Evolutionary conservation across 257 asterid species (phyloP), one percentile per base, ranked within the genome.

Genomic region (Rehmannia glutinosa): DNA sequence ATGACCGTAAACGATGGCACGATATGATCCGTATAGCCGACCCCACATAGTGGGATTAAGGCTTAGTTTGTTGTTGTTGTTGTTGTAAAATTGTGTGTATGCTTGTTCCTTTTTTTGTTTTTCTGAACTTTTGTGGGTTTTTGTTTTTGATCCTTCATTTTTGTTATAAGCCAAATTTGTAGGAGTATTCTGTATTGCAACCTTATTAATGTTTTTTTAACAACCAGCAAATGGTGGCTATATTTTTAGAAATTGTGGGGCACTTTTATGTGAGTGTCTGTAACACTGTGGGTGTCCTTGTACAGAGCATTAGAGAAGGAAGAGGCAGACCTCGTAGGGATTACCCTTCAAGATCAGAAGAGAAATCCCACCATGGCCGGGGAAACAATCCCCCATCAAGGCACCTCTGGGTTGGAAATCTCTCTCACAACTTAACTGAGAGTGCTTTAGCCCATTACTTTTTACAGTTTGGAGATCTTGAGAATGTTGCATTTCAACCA

Each of bases 351-450:
- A 80, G 96, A 75, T 80, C 89, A 45, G 91, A 84, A 56, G 96
- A 86, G 74, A 87, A 74, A 79, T 56, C 81, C 30, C 80, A 73
- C 36, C 87, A 72, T 52, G 86, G 80, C 53, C 84, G 91, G 74
- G 86, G 78, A 25, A 77, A 52, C 70, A 81, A 81, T 66, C 96
- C 95, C 32, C 96, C 97, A 46, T 92, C 98, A 25, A 86, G 98
- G 76, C 95, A 92, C 76, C 92, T 92, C 38, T 92, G 98, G 98
- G 89, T 87, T 12, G 97, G 98, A 69, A 92, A 92, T 73, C 79
- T 92, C 19, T 71, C 96, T 8, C 93, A 80, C 33, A 74, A 46
- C 75, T 32, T 89, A 69, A 80, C 77, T 43, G 96, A 92, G 84
- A 84, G 75, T 56, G 75, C 78, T 46, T 75, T 92, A 61, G 90